These are phyloP conservation scores for Stemphylium lycopersici DNA, from an alignment of 2,329 filamentous ascomycete species.

Conservation along the genomic window DNA sequence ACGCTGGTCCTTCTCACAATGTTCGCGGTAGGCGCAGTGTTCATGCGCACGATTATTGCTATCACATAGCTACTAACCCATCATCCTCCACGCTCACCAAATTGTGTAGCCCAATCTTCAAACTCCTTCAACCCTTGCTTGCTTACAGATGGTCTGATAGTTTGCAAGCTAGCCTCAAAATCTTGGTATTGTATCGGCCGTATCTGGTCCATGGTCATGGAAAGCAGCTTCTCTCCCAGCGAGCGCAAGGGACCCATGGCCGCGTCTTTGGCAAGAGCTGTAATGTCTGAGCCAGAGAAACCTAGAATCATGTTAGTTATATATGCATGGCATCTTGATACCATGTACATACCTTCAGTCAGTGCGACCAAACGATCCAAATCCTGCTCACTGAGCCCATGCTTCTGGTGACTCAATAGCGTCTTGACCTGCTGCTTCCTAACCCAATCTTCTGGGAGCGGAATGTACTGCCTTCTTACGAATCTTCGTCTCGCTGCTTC, in stretches of 20 bases:
- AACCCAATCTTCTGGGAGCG: constrained; percentile 84
- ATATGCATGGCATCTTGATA: not conserved
- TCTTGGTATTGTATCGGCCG: constrained; percentile 82
- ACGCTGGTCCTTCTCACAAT: not conserved
- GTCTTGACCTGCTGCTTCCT: constrained; percentile 79
- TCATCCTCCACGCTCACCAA: constrained; percentile 86
- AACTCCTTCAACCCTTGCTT: constrained; percentile 84
- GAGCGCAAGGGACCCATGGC: constrained; percentile 95
- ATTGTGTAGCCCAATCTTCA: constrained; percentile 92
- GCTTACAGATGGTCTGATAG: constrained; percentile 89
- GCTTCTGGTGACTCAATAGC: constrained; percentile 85
- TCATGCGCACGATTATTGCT: not conserved
- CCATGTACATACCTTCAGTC: constrained; percentile 73
- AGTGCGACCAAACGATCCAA: constrained; percentile 75
- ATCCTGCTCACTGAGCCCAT: constrained; percentile 73
- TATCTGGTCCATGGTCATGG: constrained; percentile 94
- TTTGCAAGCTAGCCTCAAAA: constrained; percentile 81
- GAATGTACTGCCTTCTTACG: constrained; percentile 93
- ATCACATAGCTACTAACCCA: not conserved
- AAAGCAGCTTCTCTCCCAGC: constrained; percentile 84
- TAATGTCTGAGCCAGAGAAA: constrained; percentile 98
- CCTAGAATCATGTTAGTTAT: constrained; percentile 59
- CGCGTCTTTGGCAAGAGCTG: constrained; percentile 93
- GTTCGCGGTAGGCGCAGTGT: not conserved
- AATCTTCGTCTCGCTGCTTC: constrained; percentile 91